phyloP scores from a whole-genome alignment of 2,329 filamentous ascomycete genomes.

The Cryphonectria radicalis region DNA sequence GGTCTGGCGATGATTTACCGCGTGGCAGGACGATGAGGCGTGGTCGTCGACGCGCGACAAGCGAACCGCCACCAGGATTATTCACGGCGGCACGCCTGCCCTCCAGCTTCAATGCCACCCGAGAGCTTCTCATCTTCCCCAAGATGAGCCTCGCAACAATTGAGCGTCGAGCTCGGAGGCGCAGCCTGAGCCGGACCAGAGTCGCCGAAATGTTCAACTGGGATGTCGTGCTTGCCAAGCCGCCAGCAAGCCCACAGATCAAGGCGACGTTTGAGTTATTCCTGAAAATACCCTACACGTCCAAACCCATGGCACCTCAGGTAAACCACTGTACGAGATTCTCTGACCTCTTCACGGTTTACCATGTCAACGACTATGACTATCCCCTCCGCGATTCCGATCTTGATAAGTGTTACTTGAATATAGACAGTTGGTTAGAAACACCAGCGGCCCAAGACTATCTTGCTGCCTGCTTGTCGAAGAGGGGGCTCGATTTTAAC shows the following conservation, averaged over 20 bases:
- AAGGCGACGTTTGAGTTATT: background rate
- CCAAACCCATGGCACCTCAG: background rate
- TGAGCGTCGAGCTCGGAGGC: conserved; percentile 39
- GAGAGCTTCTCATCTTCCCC: conserved; percentile 43
- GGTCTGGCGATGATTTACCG: conserved; percentile 1
- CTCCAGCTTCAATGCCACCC: conserved; percentile 30
- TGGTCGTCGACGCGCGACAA: conserved; percentile 18
- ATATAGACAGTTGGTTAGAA: background rate
- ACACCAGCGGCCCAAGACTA: background rate
- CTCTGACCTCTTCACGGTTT: background rate
- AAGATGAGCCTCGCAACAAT: conserved; percentile 36
- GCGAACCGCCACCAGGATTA: conserved; percentile 25
- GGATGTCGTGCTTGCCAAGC: conserved; percentile 17
- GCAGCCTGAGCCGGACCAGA: conserved; percentile 43
- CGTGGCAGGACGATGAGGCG: conserved; percentile 13
- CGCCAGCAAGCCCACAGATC: background rate
- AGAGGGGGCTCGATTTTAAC: background rate
- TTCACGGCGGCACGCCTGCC: conserved; percentile 33
- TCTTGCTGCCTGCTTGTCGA: background rate
- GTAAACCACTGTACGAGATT: background rate
- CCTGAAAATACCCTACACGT: too few relatives aligned
- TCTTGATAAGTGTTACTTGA: background rate
- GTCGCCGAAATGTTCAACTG: conserved; percentile 43
- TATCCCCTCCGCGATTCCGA: background rate
- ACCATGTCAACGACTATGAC: background rate